A percentile compares a stretch with the other conserved stretches of the same genome.
phyloP scores from a whole-genome alignment of 495 filamentous ascomycete genomes.

The Massariosphaeria phaeospora region DNA sequence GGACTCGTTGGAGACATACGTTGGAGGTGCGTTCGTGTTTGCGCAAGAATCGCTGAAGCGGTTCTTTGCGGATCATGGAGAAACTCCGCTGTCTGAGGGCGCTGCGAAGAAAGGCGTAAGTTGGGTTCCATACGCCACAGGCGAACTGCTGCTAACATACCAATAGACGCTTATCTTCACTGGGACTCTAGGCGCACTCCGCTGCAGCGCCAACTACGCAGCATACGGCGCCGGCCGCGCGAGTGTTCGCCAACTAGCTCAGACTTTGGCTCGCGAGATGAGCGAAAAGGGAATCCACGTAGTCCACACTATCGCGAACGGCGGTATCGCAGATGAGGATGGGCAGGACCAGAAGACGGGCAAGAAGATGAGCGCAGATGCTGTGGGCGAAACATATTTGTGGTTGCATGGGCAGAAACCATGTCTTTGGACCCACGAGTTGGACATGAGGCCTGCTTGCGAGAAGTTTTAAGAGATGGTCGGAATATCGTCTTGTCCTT shows the following conservation, averaged over 20 bases:
- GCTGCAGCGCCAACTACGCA: conserved; percentile 44
- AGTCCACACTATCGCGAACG: conserved; percentile 48
- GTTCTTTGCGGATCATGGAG: conserved; percentile 46
- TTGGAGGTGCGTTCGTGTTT: conserved; percentile 48
- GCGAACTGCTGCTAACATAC: background rate
- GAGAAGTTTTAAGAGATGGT: conserved; percentile 29
- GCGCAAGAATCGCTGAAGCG: conserved; percentile 43
- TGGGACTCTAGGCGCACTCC: conserved; percentile 46
- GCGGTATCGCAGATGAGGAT: conserved; percentile 44
- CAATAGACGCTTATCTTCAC: conserved; percentile 45
- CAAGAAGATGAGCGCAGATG: conserved; percentile 46
- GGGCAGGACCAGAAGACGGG: conserved; percentile 42
- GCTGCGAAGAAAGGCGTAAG: conserved; percentile 44
- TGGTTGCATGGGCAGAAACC: conserved; percentile 37
- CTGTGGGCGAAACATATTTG: conserved; percentile 48
- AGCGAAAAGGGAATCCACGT: conserved; percentile 47
- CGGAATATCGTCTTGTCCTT: too few relatives aligned
- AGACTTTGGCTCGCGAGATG: conserved; percentile 48
- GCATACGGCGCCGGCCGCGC: conserved; percentile 47
- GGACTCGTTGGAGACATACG: conserved; percentile 42
- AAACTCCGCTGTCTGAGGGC: conserved; percentile 37
- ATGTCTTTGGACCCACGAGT: conserved; percentile 22
- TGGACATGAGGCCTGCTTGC: conserved; percentile 23
- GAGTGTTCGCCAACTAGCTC: conserved; percentile 44
- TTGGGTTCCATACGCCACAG: background rate